Percentiles rank a stretch among this genome's conserved stretches.
Evolutionary conservation across 176 grass and related monocot species (phyloP).

Genomic region (Eremochloa ophiuroides): DNA sequence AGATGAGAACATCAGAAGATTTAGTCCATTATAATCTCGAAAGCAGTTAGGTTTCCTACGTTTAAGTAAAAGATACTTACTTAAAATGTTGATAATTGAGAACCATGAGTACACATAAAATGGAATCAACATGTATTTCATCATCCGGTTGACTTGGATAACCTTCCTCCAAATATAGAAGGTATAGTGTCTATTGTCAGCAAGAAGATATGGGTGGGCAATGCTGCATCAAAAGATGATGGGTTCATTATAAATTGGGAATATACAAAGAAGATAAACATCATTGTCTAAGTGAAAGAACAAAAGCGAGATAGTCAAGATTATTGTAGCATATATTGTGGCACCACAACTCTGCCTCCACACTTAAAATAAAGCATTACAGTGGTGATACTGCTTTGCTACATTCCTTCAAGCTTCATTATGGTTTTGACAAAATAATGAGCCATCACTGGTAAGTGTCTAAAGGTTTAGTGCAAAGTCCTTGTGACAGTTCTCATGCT

Average conservation of each 20-base stretch:
- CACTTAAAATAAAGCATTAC: neutral
- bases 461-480: conserved; percentile 2
- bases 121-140: conserved; percentile 86
- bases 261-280: neutral
- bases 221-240: conserved; percentile 59
- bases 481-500: neutral
- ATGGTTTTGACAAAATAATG: neutral
- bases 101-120: conserved; percentile 88
- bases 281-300: conserved; percentile 3
- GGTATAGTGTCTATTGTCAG: conserved; percentile 93
- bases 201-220: conserved; percentile 88
- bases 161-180: conserved; percentile 96
- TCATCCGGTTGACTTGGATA: conserved; percentile 72
- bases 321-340: conserved; percentile 1
- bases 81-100: conserved; percentile 71
- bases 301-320: neutral
- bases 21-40: conserved; percentile 18
- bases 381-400: neutral
- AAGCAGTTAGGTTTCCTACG: neutral
- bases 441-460: neutral
- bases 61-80: conserved; percentile 25
- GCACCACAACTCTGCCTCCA: neutral
- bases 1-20: conserved; percentile 8
- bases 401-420: conserved; percentile 2
- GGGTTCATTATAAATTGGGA: neutral